These are phyloP conservation scores for Ophidiomyces ophidiicola DNA, from an alignment of 2,329 filamentous ascomycete genomes.

Conservation along the genomic window DNA sequence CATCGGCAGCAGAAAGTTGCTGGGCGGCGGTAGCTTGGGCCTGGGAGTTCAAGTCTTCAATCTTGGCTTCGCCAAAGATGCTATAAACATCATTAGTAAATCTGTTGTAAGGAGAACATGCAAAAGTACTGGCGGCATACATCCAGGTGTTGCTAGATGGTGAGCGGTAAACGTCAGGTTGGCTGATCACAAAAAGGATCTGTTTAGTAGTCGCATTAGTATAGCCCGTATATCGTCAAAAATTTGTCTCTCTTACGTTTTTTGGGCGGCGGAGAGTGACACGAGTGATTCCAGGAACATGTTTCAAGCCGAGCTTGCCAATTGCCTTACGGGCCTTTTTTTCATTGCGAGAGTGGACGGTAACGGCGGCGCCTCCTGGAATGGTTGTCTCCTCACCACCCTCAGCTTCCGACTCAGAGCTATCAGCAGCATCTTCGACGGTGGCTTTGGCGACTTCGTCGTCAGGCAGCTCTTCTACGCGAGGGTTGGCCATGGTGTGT, in stretches of 20 bases:
- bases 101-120: background rate
- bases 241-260: slow-evolving; percentile 60
- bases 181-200: slow-evolving; percentile 99
- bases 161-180: slow-evolving; percentile 98
- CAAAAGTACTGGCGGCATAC: slow-evolving; percentile 46
- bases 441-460: slow-evolving; percentile 74
- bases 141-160: slow-evolving; percentile 99
- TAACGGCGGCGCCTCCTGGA: slow-evolving; percentile 74
- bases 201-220: slow-evolving; percentile 29
- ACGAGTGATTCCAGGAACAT: slow-evolving; percentile 91
- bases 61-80: slow-evolving; percentile 99
- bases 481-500: slow-evolving; percentile 32
- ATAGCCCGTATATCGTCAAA: background rate
- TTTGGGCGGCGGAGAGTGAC: slow-evolving; percentile 97
- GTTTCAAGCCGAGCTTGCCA: slow-evolving; percentile 93
- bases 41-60: slow-evolving; percentile 97
- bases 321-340: slow-evolving; percentile 99
- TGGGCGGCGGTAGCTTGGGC: slow-evolving; percentile 91
- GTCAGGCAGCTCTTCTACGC: slow-evolving; percentile 76
- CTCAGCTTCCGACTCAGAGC: slow-evolving; percentile 39
- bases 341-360: slow-evolving; percentile 98
- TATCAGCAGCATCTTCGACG: slow-evolving; percentile 53
- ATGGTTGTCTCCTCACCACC: slow-evolving; percentile 47
- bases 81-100: slow-evolving; percentile 38
- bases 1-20: slow-evolving; percentile 73